Evolutionary conservation across 306 rosid species (phyloP), one percentile per base, ranked within the genome.

Genomic region (Clitoria ternatea): DNA sequence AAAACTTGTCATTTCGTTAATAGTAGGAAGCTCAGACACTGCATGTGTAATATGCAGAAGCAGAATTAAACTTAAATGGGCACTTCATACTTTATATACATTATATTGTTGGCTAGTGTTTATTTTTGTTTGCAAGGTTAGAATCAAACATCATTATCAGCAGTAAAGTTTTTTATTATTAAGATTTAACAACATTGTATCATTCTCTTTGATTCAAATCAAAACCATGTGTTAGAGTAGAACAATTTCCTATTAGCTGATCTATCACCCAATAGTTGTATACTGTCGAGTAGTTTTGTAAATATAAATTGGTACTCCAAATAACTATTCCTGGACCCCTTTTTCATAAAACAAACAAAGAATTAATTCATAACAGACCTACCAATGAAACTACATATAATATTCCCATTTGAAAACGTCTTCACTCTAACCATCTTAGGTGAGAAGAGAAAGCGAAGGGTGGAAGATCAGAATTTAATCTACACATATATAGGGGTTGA

Each of bases 41-140:
- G 69, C 88, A 79, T 77, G 81, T 81, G 86, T 70, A 57, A 22
- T 71, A 40, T 37, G 30, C 72, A 80, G 62, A 47, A 19, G 9
- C 49, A 80, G 42, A 47, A 26, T 64, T 24, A 32, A 54, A 6
- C 27, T 65, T 54, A 61, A 74, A 74, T 78, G 30, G 26, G 7
- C 15, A 45, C 30, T 60, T 73, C 13, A n/a, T n/a, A n/a, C n/a
- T n/a, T n/a, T n/a, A n/a, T n/a, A n/a, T n/a, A n/a, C n/a, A n/a
- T n/a, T n/a, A 39, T 37, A 18, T 45, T 35, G 56, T 59, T 40
- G n/a, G 30, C 12, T 52, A 26, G n/a, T n/a, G n/a, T n/a, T n/a
- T n/a, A n/a, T n/a, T n/a, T n/a, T n/a, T n/a, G n/a, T n/a, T n/a
- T n/a, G n/a, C n/a, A n/a, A n/a, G n/a, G n/a, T n/a, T n/a, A n/a